Evolutionary conservation across 257 asterid species (phyloP).

Genomic region (Henckelia pumila): DNA sequence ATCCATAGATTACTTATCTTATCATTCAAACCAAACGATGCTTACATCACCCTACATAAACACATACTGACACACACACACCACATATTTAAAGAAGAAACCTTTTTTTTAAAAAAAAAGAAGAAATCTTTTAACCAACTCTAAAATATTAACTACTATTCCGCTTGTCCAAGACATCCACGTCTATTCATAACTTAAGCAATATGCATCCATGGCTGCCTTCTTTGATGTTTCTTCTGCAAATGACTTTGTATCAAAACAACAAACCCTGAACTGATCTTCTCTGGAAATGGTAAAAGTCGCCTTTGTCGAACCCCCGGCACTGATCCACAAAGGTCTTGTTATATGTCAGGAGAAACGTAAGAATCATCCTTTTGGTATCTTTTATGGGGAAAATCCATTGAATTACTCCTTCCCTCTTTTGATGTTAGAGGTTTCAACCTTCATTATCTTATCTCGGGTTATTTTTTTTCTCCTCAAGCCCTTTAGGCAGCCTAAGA

Average conservation of each 20-base stretch:
- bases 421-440: constrained; percentile 39
- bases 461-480: constrained; percentile 50
- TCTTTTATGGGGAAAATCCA: constrained; percentile 78
- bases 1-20: no score
- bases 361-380: constrained; percentile 44
- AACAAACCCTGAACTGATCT: not conserved
- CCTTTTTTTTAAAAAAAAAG: no score
- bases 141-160: constrained; percentile 11
- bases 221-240: constrained; percentile 1
- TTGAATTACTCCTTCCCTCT: constrained; percentile 53
- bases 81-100: no score
- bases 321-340: constrained; percentile 6
- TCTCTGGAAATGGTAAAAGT: constrained; percentile 11
- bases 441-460: constrained; percentile 37
- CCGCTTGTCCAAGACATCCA: constrained; percentile 38
- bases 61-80: no score
- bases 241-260: not conserved
- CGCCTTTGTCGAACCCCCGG: not conserved
- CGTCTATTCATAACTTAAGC: constrained; percentile 22
- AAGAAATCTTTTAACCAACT: not conserved
- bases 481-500: constrained; percentile 73
- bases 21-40: no score
- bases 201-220: constrained; percentile 19
- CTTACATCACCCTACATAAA: no score
- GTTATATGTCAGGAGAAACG: constrained; percentile 36